A percentile compares a stretch with the other conserved stretches of the same genome.
These are phyloP conservation scores for Otatea glauca DNA, from an alignment of 176 grass and related monocot species.

Conservation along the genomic window DNA sequence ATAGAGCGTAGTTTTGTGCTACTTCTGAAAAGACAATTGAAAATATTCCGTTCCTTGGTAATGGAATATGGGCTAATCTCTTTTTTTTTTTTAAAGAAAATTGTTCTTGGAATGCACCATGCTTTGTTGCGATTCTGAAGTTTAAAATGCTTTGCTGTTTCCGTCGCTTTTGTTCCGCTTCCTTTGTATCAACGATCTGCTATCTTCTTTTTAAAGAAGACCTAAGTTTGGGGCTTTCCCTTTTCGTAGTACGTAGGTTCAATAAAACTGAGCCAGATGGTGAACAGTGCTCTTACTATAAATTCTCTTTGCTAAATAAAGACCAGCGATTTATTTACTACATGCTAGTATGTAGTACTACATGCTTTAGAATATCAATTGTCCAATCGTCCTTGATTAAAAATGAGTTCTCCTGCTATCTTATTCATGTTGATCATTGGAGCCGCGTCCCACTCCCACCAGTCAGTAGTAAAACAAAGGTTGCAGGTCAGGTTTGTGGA, in stretches of 20 bases:
- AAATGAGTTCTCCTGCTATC: background rate
- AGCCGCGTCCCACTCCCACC: conserved; percentile 5
- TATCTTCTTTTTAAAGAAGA: background rate
- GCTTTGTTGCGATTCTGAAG: conserved; percentile 1
- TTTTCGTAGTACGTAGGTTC: background rate
- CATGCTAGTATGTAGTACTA: background rate
- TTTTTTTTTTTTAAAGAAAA: no score
- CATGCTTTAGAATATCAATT: background rate
- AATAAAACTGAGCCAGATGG: background rate
- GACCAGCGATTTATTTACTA: background rate
- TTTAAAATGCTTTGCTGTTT: background rate
- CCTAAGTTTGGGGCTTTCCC: conserved; percentile 34
- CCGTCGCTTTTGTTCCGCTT: background rate
- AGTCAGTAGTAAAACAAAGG: background rate
- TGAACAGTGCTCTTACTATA: background rate
- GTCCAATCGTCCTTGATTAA: background rate
- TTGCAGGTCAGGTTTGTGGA: background rate
- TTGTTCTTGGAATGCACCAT: background rate
- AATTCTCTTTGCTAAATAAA: background rate
- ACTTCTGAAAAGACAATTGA: no score
- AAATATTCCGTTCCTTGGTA: no score
- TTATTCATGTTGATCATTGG: background rate
- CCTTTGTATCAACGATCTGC: background rate
- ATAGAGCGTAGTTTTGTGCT: no score
- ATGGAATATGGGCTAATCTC: no score